Base-by-base conservation (phyloP, 768 basidiomycete genomes). In the Royoungia palumana region DNA sequence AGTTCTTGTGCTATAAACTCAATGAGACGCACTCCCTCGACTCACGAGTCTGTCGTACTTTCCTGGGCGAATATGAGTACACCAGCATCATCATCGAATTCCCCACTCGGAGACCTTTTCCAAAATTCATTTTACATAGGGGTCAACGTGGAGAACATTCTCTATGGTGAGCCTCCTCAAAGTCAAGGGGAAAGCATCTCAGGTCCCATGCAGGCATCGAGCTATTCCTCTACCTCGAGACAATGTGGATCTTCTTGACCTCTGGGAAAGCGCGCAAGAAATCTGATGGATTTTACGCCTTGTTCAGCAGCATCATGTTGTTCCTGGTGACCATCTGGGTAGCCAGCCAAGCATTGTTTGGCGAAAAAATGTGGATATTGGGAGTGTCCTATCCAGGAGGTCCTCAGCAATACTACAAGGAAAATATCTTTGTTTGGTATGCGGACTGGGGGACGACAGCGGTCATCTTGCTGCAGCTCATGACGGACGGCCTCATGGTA, bases 401-500 rank as follows among this genome's bases (percentile, higher is more conserved):
- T 2, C 56, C 61, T n/a, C 57, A 53, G 8, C 59, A 49, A 10
- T 72, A 71, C 46, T 45, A 68, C 9, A 48, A 35, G n/a, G 51
- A 58, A 24, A 41, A 66, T 35, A 46, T 56, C 12, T 47, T 55
- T 10, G 56, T 57, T 6, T 62, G 64, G 52, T 54, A 54, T 40
- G 20, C 35, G 38, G 67, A 28, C 63, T 1, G 34, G 67, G 28
- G 62, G 67, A 57, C 65, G 6, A 40, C 50, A 5, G 57, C 62
- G 2, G 60, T 57, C 8, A 50, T 67, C 25, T 35, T 63, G 12
- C 50, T 65, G n/a, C 65, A 68, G 10, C 56, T 67, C 21, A 41
- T 69, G 43, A 57, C 58, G 13, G 67, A 69, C 47, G 70, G 56
- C 14, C 47, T 71, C 17, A 47, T 72, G 41, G 72, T 72, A 35